phyloP scores from a whole-genome alignment of 345 rosid genomes.

The Dimocarpus longan region DNA sequence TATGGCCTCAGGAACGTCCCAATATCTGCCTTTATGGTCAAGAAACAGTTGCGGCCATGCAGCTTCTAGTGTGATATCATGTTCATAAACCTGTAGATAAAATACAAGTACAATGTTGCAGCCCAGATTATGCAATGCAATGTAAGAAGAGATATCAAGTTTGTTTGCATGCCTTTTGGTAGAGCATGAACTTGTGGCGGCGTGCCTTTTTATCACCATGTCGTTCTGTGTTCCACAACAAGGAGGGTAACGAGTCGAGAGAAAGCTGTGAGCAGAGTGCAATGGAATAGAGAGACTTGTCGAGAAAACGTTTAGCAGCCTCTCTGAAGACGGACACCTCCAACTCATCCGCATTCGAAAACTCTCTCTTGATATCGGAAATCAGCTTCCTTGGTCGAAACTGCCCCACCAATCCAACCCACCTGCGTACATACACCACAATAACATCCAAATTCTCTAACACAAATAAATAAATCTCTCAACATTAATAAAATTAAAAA shows the following conservation, averaged over 20 bases:
- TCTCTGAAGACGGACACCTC: slow-evolving; percentile 50
- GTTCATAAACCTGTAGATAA: slow-evolving; percentile 61
- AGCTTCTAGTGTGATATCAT: slow-evolving; percentile 82
- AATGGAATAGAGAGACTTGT: slow-evolving; percentile 72
- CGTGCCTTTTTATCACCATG: slow-evolving; percentile 56
- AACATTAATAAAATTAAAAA: slow-evolving; percentile 5
- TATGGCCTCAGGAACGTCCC: slow-evolving; percentile 90
- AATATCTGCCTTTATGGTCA: slow-evolving; percentile 69
- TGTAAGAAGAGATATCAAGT: too few relatives aligned
- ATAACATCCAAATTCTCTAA: background rate
- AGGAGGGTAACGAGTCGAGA: slow-evolving; percentile 45
- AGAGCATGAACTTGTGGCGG: slow-evolving; percentile 66
- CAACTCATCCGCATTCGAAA: slow-evolving; percentile 52
- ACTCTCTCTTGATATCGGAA: slow-evolving; percentile 55
- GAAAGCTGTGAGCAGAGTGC: slow-evolving; percentile 67
- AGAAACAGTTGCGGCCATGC: slow-evolving; percentile 81
- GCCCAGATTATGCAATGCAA: background rate
- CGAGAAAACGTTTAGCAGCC: slow-evolving; percentile 62
- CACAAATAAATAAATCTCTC: background rate
- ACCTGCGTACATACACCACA: slow-evolving; percentile 40
- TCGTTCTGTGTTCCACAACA: slow-evolving; percentile 54
- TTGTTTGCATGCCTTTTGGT: slow-evolving; percentile 56
- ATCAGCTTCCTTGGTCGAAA: slow-evolving; percentile 78
- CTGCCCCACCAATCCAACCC: slow-evolving; percentile 80
- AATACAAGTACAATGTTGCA: background rate